Evolutionary conservation across 108 stramenopile genomes (phyloP), one percentile per base, ranked within the genome.

Genomic region (Cyclotella baltica): DNA sequence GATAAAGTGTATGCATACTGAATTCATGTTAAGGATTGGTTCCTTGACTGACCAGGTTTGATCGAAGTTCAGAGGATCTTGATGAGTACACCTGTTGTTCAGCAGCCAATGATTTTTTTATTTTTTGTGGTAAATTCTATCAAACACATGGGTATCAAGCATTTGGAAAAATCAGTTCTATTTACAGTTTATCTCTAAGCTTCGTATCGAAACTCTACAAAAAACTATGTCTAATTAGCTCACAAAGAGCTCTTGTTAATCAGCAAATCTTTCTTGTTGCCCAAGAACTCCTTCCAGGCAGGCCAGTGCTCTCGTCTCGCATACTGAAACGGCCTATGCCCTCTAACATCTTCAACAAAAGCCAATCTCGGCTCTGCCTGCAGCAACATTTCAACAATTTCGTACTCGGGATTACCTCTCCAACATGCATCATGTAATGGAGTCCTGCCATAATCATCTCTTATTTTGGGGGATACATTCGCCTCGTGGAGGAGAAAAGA

Each of bases 351-450:
- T 23, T 80, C 48, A 0, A 89, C 81, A 51, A 91, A 80, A 9
- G 88, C 83, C 48, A 91, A 57, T 13, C 88, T 55, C 0, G 90
- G 90, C 55, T 93, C 92, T 8, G 70, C 69, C 20, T 75, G 67
- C n/a, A 89, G 78, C 0, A 93, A 53, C 63, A 81, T 62, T 30
- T 83, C 52, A 33, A 86, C 83, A 61, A 93, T 84, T 3, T 73
- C 81, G 30, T 87, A 76, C 55, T 89, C 87, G 1, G 89, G 88
- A 36, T 47, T 66, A 25, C 88, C 86, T 75, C 90, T 75, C 96
- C 96, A 97, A 57, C 91, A 95, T 10, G 92, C 91, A 75, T 97
- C 96, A 71, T 97, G 96, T 28, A 97, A 72, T 23, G 93, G 92
- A 23, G 91, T 97, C 9, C 94, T 78, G 20, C 96, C 96, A 61